Conservation (phyloP, 768 basidiomycete species). For the Dictyophora rubrovolvata region DNA sequence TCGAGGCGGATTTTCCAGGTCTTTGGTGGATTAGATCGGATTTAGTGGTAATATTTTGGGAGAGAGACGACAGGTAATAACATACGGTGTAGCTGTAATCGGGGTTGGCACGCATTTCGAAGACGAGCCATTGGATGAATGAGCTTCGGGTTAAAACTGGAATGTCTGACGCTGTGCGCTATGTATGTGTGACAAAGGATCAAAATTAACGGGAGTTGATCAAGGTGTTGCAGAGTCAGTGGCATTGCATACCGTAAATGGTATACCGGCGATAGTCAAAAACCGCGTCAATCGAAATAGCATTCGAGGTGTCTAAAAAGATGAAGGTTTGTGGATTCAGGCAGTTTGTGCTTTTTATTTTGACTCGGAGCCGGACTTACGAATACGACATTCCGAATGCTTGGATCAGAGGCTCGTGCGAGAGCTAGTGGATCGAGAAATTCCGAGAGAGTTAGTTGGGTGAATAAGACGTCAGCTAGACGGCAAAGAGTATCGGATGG, state of each 20-base stretch:
- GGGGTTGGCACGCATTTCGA: neutral
- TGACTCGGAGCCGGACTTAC: neutral
- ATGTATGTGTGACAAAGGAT: no score
- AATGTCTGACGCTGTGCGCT: neutral
- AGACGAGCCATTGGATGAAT: neutral
- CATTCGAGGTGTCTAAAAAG: neutral
- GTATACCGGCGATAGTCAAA: neutral
- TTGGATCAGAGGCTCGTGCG: neutral
- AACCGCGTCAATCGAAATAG: neutral
- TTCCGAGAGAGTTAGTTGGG: neutral
- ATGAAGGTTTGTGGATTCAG: neutral
- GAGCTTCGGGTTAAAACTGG: neutral
- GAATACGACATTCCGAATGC: neutral
- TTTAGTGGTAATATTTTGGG: neutral
- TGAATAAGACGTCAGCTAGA: neutral
- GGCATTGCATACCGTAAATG: neutral
- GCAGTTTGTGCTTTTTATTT: neutral
- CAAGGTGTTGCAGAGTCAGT: no score
- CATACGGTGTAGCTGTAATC: neutral
- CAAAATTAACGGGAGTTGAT: neutral
- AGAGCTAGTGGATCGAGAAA: neutral
- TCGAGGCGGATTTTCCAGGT: neutral
- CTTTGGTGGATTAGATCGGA: neutral
- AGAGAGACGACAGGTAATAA: neutral
- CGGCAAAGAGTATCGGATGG: neutral